Conservation (phyloP, 345 rosid genomes). For the Punica granatum region DNA sequence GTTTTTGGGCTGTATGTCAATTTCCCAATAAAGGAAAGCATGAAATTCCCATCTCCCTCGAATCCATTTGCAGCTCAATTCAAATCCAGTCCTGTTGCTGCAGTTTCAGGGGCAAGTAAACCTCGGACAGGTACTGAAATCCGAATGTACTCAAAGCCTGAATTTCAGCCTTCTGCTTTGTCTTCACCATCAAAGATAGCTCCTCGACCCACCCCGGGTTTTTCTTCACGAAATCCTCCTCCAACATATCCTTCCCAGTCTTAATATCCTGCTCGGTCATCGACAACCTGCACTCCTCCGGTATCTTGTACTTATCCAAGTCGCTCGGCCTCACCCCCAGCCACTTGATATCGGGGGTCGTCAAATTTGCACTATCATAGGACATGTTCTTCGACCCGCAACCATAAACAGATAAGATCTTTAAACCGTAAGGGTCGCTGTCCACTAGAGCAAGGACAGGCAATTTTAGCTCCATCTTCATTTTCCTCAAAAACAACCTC, state of each 20-base stretch:
- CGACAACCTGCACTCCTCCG: slow-evolving; percentile 90
- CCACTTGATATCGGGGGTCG: slow-evolving; percentile 97
- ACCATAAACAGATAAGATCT: slow-evolving; percentile 86
- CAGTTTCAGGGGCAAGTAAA: slow-evolving; percentile 90
- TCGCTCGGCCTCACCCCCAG: slow-evolving; percentile 90
- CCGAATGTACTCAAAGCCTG: slow-evolving; percentile 96
- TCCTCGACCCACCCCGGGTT: slow-evolving; percentile 98
- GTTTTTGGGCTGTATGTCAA: not conserved
- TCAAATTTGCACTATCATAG: slow-evolving; percentile 86
- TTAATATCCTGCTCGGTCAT: slow-evolving; percentile 99
- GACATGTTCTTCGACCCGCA: slow-evolving; percentile 99
- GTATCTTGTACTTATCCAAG: slow-evolving; percentile 81
- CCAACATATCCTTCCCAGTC: slow-evolving; percentile 90
- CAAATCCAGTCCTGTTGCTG: slow-evolving; percentile 98
- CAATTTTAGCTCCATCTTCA: slow-evolving; percentile 86
- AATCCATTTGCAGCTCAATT: slow-evolving; percentile 10
- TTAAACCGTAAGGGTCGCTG: slow-evolving; percentile 92
- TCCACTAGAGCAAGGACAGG: slow-evolving; percentile 95
- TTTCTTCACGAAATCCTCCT: slow-evolving; percentile 98
- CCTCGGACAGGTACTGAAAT: slow-evolving; percentile 93
- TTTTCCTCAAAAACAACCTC: slow-evolving; percentile 82
- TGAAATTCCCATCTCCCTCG: not conserved
- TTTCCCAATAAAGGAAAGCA: not conserved
- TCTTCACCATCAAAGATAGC: slow-evolving; percentile 91
- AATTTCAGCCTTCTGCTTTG: slow-evolving; percentile 97